Base-by-base conservation (phyloP, 2,329 filamentous ascomycete genomes). In the Epichloe scottii region DNA sequence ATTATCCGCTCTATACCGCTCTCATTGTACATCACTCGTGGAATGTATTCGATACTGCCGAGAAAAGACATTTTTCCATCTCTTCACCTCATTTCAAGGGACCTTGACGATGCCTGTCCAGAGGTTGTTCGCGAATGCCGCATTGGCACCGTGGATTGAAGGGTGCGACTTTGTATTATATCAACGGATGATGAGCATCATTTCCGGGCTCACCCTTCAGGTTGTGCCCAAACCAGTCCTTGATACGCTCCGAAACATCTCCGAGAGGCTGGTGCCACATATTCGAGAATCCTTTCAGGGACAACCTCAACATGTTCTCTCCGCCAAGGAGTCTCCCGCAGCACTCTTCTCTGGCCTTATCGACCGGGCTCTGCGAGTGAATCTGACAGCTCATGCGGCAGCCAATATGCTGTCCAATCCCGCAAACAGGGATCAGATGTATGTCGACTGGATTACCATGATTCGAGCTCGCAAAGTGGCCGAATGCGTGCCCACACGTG, bases 11-110 rank as follows among this genome's bases (percentile, higher is more conserved):
- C 76, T 97, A 23, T 98, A 98, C 64, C 82, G 89, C 47, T 93
- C 91, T 3, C 91, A 97, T 64, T 95, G 90, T 65, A 96, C 93
- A 14, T 96, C 90, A 1, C 77, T 98, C 5, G 86, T 98, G 34
- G 93, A 98, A 67, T 91, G 89, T 59, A 89, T 98, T 55, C 86
- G 93, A 33, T 97, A 88, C 66, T 96, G 91, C 75, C 94, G 93
- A 63, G 89, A 96, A 67, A 95, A 95, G 70, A 91, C 89, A 6
- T 95, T 98, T 66, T 95, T 95, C 65, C 88, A 94, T 57, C 79
- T 96, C 15, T 95, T 94, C 65, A 90, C 87, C 5, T 93, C 91
- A 1, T 97, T 98, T 66, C 89, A 95, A 62, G 93, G 93, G 51
- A 97, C 90, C 2, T 78, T 98, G 60, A 98, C 93, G 0, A 94